Evolutionary conservation across 768 basidiomycete genomes (phyloP).

Genomic region (Lactarius evosmus): DNA sequence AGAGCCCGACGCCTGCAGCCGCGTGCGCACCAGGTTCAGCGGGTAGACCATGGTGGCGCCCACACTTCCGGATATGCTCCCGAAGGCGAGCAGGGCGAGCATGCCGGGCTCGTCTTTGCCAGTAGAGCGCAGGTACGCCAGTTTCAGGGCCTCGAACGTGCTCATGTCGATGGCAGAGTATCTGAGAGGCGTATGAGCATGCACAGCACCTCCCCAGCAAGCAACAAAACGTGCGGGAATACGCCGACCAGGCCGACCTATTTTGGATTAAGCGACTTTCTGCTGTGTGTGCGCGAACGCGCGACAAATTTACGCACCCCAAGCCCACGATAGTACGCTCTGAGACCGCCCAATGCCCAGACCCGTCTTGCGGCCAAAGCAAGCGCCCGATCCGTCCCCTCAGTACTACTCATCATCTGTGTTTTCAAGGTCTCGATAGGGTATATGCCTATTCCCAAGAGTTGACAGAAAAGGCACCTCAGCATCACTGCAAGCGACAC

Average conservation of each 20-base stretch:
- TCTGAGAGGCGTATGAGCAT: slow-evolving; percentile 37
- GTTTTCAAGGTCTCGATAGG: slow-evolving; percentile 98
- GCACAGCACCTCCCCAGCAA: neutral
- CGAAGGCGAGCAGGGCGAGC: slow-evolving; percentile 83
- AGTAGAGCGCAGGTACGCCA: slow-evolving; percentile 83
- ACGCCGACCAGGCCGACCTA: slow-evolving; percentile 95
- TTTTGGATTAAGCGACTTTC: slow-evolving; percentile 25
- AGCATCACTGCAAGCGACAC: slow-evolving; percentile 34
- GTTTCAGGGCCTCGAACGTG: slow-evolving; percentile 93
- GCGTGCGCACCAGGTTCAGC: slow-evolving; percentile 86
- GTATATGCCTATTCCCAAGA: slow-evolving; percentile 69
- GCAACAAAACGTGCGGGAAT: slow-evolving; percentile 69
- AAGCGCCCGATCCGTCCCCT: slow-evolving; percentile 54
- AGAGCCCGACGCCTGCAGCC: slow-evolving; percentile 94
- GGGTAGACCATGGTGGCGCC: slow-evolving; percentile 95
- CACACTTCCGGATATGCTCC: slow-evolving; percentile 89
- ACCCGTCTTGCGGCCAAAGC: slow-evolving; percentile 63
- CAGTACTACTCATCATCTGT: slow-evolving; percentile 93
- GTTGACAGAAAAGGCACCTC: slow-evolving; percentile 27
- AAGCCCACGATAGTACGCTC: slow-evolving; percentile 89
- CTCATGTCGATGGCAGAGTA: slow-evolving; percentile 97
- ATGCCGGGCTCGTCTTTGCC: slow-evolving; percentile 88
- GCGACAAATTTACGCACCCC: slow-evolving; percentile 54
- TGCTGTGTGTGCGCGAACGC: slow-evolving; percentile 22
- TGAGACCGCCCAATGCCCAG: slow-evolving; percentile 74